Percentiles rank a stretch among this genome's conserved stretches.
Evolutionary conservation across 257 asterid species (phyloP).

Genomic region (Solanum chmielewskii): DNA sequence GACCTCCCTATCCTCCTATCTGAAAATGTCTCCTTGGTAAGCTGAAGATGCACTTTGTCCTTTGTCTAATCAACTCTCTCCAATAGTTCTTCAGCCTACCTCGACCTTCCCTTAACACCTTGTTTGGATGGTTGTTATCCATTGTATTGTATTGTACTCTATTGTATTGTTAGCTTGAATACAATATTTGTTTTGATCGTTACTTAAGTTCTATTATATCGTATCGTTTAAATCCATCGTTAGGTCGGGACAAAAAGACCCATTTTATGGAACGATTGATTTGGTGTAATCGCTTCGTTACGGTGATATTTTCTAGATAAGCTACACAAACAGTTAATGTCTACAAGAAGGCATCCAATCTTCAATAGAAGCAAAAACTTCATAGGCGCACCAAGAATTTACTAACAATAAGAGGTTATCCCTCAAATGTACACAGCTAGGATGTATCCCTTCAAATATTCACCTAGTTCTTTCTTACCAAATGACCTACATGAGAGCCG

Average conservation of each 20-base stretch:
- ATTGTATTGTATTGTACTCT: not conserved
- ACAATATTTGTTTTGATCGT: not conserved
- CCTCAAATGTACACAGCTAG: not conserved
- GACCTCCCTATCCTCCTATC: not conserved
- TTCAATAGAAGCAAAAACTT: not conserved
- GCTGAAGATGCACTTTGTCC: not conserved
- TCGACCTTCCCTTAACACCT: not conserved
- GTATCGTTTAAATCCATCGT: not conserved
- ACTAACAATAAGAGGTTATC: not conserved
- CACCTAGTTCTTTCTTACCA: not conserved
- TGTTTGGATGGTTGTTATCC: not conserved
- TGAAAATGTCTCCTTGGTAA: not conserved
- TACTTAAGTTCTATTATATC: not conserved
- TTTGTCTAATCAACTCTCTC: not conserved
- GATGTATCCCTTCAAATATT: not conserved
- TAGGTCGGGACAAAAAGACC: not conserved
- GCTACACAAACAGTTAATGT: not conserved
- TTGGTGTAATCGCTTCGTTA: not conserved
- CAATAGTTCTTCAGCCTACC: not conserved
- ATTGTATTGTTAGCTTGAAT: not conserved
- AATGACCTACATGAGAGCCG: not conserved
- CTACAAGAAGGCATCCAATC: not conserved
- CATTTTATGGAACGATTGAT: not conserved
- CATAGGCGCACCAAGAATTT: not conserved
- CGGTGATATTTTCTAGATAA: not conserved